Evolutionary conservation across 768 basidiomycete species (phyloP).

Genomic region (Suillus placidus): DNA sequence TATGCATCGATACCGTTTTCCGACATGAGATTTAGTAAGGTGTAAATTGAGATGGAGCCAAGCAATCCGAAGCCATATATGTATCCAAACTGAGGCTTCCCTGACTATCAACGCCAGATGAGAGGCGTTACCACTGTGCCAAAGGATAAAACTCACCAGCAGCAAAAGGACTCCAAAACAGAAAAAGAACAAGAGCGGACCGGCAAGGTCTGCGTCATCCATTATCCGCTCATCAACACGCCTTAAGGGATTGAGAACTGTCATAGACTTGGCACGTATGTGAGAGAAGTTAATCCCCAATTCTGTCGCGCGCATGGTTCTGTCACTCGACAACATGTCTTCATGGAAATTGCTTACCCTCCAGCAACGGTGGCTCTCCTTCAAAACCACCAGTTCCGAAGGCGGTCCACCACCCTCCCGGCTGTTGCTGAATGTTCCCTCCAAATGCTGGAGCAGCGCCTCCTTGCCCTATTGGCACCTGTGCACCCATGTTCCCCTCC

Average conservation of each 20-base stretch:
- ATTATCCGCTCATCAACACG: constrained; percentile 89
- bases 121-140: not conserved
- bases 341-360: constrained; percentile 61
- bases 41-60: constrained; percentile 90
- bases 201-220: constrained; percentile 98
- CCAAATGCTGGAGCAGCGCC: constrained; percentile 55
- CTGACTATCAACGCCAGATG: constrained; percentile 62
- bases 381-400: constrained; percentile 96
- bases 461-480: constrained; percentile 53
- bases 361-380: constrained; percentile 92
- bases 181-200: constrained; percentile 93
- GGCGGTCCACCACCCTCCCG: constrained; percentile 91
- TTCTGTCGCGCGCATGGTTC: constrained; percentile 50
- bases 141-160: constrained; percentile 60
- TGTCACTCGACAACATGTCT: not conserved
- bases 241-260: constrained; percentile 91
- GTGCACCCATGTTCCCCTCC: constrained; percentile 65
- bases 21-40: constrained; percentile 96
- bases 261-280: constrained; percentile 90
- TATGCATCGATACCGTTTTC: constrained; percentile 94
- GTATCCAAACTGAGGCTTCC: constrained; percentile 97
- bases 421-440: constrained; percentile 67
- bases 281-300: constrained; percentile 98
- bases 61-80: constrained; percentile 98
- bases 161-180: constrained; percentile 93